A percentile compares a stretch with the other conserved stretches of the same genome.
phyloP scores from a whole-genome alignment of 495 filamentous ascomycete genomes.

The Trichoderma reesei region DNA sequence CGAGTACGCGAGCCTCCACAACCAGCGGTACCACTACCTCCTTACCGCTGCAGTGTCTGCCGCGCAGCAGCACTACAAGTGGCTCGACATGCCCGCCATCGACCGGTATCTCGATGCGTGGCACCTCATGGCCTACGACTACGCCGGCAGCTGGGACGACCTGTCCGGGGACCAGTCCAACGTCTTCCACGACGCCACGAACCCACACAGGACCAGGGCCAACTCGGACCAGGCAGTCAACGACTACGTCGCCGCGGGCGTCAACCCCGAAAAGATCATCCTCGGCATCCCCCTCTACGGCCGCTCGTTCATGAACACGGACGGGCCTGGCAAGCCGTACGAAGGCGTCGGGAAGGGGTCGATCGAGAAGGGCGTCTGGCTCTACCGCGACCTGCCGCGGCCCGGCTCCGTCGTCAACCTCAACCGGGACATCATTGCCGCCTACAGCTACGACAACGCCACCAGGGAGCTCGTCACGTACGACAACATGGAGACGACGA shows the following conservation, averaged over 20 bases:
- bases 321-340: slow-evolving; percentile 59
- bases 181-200: slow-evolving; percentile 43
- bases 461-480: slow-evolving; percentile 61
- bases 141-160: slow-evolving; percentile 60
- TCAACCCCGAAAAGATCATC: slow-evolving; percentile 59
- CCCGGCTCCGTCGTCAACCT: slow-evolving; percentile 36
- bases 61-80: slow-evolving; percentile 56
- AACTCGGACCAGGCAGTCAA: slow-evolving; percentile 55
- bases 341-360: slow-evolving; percentile 53
- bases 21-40: slow-evolving; percentile 48
- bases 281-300: slow-evolving; percentile 84
- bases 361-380: slow-evolving; percentile 72
- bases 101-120: slow-evolving; percentile 71
- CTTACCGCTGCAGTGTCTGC: slow-evolving; percentile 62
- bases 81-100: slow-evolving; percentile 59
- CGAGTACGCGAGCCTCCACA: slow-evolving; percentile 43
- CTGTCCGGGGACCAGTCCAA: slow-evolving; percentile 68
- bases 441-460: slow-evolving; percentile 57
- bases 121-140: slow-evolving; percentile 79
- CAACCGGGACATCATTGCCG: slow-evolving; percentile 47
- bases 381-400: slow-evolving; percentile 55
- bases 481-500: slow-evolving; percentile 53
- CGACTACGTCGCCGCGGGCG: slow-evolving; percentile 55
- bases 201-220: slow-evolving; percentile 53
- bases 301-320: slow-evolving; percentile 62